phyloP scores from a whole-genome alignment of 163 green algal species.

The Chlorella variabilis region DNA sequence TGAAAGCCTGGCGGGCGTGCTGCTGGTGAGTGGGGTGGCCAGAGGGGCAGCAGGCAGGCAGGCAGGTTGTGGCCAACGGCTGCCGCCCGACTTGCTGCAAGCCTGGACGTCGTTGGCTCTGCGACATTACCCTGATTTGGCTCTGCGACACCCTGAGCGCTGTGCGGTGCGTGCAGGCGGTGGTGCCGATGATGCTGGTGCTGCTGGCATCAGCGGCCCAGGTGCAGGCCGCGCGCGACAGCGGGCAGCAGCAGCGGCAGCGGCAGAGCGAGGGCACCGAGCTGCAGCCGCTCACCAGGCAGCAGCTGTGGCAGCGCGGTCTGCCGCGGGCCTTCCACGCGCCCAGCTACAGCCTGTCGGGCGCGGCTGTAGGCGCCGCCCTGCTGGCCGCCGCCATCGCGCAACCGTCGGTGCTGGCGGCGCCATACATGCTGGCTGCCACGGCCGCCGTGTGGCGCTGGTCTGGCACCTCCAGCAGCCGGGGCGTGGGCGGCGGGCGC shows the following conservation, averaged over 20 bases:
- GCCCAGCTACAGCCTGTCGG: neutral
- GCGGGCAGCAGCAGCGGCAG: neutral
- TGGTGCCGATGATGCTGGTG: conserved; percentile 12
- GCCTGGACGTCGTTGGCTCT: too few species aligned
- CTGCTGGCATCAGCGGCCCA: conserved; percentile 15
- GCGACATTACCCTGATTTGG: neutral
- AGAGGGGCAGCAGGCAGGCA: too few species aligned
- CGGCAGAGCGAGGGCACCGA: neutral
- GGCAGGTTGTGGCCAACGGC: too few species aligned
- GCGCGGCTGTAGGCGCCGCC: neutral
- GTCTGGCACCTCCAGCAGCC: neutral
- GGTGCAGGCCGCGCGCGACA: neutral
- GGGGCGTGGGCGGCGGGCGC: neutral
- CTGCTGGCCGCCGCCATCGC: conserved; percentile 19
- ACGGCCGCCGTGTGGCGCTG: neutral
- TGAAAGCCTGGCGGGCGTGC: neutral
- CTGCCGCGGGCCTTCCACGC: neutral
- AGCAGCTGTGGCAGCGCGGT: too few species aligned
- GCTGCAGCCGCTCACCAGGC: conserved; percentile 8
- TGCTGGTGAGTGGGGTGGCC: conserved; percentile 14
- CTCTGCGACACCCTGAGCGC: too few species aligned
- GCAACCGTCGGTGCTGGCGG: conserved; percentile 14
- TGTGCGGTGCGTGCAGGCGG: neutral
- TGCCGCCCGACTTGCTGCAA: too few species aligned
- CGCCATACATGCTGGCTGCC: conserved; percentile 4